Evolutionary conservation across 306 rosid genomes (phyloP), one percentile per base, ranked within the genome.

Genomic region (Vachellia pachyceras): DNA sequence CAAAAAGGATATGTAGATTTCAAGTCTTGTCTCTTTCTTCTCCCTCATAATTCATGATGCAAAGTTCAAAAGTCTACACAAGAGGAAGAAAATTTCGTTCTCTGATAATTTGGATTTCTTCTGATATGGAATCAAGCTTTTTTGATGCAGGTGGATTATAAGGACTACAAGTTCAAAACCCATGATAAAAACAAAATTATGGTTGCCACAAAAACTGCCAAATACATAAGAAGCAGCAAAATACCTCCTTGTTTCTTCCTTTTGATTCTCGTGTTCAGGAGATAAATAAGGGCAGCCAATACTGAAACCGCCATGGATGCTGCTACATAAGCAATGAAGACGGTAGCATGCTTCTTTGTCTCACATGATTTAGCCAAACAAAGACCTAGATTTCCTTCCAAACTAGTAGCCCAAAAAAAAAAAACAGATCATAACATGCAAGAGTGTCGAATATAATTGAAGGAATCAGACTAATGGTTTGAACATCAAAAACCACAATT

Each of bases 171-270:
- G 64, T 3, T 8, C 14, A 8, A 20, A 22, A 20, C 14, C 6
- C 33, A 57, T 20, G 9, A 8, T 3, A 60, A 23, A 60, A 23
- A 12, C 7, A 35, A 63, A 63, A 13, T 5, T 63, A 35, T 33
- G 5, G 20, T 15, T 64, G 69, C 44, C 0, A 3, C 42, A 35
- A 15, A 35, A 4, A 64, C 44, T 33, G 42, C 4, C 42, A 64
- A 35, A 37, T 11, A 66, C 18, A 15, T 17, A 0, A 66, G 18
- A 35, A 64, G 22, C 2, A 64, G 29, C 29, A 66, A 66, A 39
- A 12, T 12, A 78, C 86, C 80, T 74, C 44, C 57, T 2, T 13
- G 69, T 20, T 29, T 73, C 60, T 33, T 79, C 66, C 42, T 73
- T 37, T 20, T 74, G 33, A 58, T 37, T 40, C 42, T 79, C 78